These are phyloP conservation scores for Talaromyces sp. DNA, from an alignment of 2,329 filamentous ascomycete species.

Conservation along the genomic window DNA sequence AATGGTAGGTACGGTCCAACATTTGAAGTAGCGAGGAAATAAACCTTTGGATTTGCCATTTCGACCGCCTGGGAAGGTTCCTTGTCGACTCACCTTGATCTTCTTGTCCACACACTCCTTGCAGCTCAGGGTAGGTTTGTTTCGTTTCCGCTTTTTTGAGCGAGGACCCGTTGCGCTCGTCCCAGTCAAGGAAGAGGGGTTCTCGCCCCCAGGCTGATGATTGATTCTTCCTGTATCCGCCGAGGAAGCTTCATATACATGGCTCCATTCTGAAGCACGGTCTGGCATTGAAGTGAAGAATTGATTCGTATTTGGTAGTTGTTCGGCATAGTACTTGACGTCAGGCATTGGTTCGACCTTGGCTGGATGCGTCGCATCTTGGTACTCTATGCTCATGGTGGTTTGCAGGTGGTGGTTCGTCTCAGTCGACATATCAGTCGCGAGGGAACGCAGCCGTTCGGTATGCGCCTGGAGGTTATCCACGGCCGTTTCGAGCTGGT, in stretches of 20 bases:
- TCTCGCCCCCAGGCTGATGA: not conserved
- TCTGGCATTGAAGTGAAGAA: not conserved
- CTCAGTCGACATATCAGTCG: too few relatives aligned
- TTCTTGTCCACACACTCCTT: slow-evolving; percentile 12
- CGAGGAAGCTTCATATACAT: not conserved
- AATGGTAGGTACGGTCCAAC: too few relatives aligned
- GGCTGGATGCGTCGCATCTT: not conserved
- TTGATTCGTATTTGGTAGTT: not conserved
- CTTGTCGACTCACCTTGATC: slow-evolving; percentile 9
- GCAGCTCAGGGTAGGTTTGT: slow-evolving; percentile 11
- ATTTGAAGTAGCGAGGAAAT: not conserved
- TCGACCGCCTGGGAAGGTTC: not conserved
- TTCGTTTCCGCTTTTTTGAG: slow-evolving; percentile 10
- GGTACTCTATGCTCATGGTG: not conserved
- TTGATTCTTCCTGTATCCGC: not conserved
- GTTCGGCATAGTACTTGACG: not conserved
- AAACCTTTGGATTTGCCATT: not conserved
- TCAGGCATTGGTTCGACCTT: too few relatives aligned
- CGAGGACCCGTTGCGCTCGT: not conserved
- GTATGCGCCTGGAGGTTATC: not conserved
- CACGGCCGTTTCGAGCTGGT: not conserved
- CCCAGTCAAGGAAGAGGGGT: not conserved
- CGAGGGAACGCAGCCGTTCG: too few relatives aligned
- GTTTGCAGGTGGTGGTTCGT: not conserved
- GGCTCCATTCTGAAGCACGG: too few relatives aligned